phyloP scores from a whole-genome alignment of 805 yeast genomes.

The Kockiozyma suomiensis region DNA sequence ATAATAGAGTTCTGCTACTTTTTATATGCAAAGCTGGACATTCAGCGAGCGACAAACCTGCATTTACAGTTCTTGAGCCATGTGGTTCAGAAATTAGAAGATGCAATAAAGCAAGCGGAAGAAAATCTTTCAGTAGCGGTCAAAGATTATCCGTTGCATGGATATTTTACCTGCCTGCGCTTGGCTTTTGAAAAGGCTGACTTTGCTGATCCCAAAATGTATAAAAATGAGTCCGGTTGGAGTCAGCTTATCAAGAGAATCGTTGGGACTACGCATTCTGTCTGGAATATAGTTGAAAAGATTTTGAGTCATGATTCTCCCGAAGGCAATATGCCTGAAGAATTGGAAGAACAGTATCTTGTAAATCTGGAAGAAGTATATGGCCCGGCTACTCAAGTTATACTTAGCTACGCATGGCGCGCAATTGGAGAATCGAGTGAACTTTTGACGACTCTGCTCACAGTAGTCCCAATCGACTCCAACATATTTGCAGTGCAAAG shows the following conservation, averaged over 20 bases:
- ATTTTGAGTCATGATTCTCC: conserved; percentile 70
- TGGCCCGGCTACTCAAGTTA: conserved; percentile 47
- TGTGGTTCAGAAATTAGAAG: conserved; percentile 45
- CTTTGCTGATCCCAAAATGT: neutral
- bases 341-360: conserved; percentile 36
- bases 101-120: conserved; percentile 44
- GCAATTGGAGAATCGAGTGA: conserved; percentile 73
- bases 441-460: conserved; percentile 53
- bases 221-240: neutral
- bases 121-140: conserved; percentile 50
- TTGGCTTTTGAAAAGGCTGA: conserved; percentile 47
- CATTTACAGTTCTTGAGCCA: conserved; percentile 40
- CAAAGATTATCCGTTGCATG: conserved; percentile 61
- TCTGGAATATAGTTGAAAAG: conserved; percentile 53
- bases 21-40: conserved; percentile 37
- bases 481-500: neutral
- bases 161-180: conserved; percentile 63
- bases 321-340: conserved; percentile 61
- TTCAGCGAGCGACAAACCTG: conserved; percentile 34
- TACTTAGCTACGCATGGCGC: conserved; percentile 78
- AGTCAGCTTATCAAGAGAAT: conserved; percentile 20
- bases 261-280: conserved; percentile 28
- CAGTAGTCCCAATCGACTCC: conserved; percentile 35
- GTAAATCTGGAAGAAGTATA: conserved; percentile 37
- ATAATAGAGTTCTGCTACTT: conserved; percentile 56